A percentile compares a stretch with the other conserved stretches of the same genome.
These are phyloP conservation scores for Auriculariales sp. DNA, from an alignment of 768 basidiomycete species.

Conservation along the genomic window DNA sequence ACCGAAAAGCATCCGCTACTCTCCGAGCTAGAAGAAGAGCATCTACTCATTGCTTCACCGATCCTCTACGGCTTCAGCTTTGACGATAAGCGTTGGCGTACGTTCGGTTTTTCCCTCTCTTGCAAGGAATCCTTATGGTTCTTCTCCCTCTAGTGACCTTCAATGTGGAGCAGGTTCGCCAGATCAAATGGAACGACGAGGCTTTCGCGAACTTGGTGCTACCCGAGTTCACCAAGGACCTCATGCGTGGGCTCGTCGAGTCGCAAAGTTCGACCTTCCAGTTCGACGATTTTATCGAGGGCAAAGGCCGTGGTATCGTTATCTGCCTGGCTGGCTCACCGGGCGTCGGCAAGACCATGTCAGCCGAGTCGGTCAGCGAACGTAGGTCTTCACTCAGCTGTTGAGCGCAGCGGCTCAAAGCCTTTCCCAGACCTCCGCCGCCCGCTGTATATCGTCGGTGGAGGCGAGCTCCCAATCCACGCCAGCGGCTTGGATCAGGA, in stretches of 20 bases:
- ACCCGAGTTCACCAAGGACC: conserved; percentile 33
- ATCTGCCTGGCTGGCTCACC: conserved; percentile 38
- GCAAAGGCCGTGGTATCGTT: conserved; percentile 48
- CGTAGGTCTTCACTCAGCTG: background rate
- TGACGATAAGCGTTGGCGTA: conserved; percentile 43
- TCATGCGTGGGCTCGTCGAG: conserved; percentile 40
- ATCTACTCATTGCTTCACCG: conserved; percentile 39
- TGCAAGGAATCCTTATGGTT: conserved; percentile 1
- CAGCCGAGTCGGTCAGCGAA: conserved; percentile 1
- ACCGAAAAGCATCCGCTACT: background rate
- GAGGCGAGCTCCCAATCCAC: conserved; percentile 19
- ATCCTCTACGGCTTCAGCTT: conserved; percentile 51
- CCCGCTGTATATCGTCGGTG: conserved; percentile 21
- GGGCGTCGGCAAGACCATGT: conserved; percentile 31
- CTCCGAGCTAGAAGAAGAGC: conserved; percentile 31
- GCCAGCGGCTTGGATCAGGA: conserved; percentile 16
- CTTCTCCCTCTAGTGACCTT: conserved; percentile 33
- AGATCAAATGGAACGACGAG: conserved; percentile 43
- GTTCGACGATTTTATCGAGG: conserved; percentile 48
- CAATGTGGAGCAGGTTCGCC: conserved; percentile 35
- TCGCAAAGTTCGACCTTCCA: conserved; percentile 35
- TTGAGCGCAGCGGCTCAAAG: background rate
- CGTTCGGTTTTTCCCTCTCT: conserved; percentile 12
- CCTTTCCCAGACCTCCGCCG: conserved; percentile 8
- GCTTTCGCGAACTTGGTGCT: conserved; percentile 46